Evolutionary conservation across 768 basidiomycete species (phyloP).

Genomic region (Suillus clintonianus): DNA sequence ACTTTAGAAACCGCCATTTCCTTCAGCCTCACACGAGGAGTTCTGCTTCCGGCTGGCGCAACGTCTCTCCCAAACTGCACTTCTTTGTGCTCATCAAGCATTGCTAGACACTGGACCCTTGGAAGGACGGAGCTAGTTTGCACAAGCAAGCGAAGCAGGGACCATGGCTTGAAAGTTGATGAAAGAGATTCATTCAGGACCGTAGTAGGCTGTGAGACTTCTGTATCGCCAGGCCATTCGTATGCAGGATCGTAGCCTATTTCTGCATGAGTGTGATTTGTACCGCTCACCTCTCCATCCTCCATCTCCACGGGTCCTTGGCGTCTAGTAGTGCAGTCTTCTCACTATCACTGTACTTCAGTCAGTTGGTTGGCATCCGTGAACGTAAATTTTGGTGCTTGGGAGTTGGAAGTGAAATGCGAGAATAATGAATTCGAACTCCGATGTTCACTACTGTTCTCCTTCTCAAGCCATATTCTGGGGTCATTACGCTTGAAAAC

Average conservation of each 20-base stretch:
- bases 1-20: slow-evolving; percentile 85
- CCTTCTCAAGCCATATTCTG: neutral
- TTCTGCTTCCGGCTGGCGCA: slow-evolving; percentile 48
- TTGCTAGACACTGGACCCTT: slow-evolving; percentile 49
- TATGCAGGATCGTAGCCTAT: slow-evolving; percentile 48
- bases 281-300: slow-evolving; percentile 12
- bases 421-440: slow-evolving; percentile 11
- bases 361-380: neutral
- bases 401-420: neutral
- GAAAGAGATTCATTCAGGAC: slow-evolving; percentile 13
- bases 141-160: slow-evolving; percentile 40
- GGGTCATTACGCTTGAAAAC: neutral
- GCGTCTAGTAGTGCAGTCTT: neutral
- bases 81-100: slow-evolving; percentile 64
- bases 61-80: slow-evolving; percentile 76
- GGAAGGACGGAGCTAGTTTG: slow-evolving; percentile 48
- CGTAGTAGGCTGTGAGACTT: slow-evolving; percentile 4
- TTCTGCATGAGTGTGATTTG: slow-evolving; percentile 2
- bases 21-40: slow-evolving; percentile 71
- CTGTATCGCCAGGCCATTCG: slow-evolving; percentile 58
- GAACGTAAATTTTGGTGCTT: slow-evolving; percentile 1
- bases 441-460: slow-evolving; percentile 4
- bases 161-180: slow-evolving; percentile 22
- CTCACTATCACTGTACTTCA: neutral
- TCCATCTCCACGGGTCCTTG: slow-evolving; percentile 13